Evolutionary conservation across 139 green algal genomes (phyloP).

Genomic region (Spirogloea muscicola): DNA sequence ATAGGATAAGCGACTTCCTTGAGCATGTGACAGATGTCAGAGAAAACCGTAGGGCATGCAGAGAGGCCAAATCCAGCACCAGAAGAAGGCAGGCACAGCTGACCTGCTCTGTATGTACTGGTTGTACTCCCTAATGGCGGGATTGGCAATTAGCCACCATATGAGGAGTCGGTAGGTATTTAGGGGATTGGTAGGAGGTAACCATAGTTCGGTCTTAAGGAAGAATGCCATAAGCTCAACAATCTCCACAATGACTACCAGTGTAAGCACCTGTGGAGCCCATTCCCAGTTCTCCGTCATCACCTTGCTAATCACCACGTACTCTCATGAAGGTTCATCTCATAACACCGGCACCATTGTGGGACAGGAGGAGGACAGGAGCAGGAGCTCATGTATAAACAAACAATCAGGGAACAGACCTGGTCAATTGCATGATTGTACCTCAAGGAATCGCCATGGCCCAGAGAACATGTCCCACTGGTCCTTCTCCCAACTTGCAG

Average conservation of each 20-base stretch:
- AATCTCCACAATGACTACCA: constrained; percentile 52
- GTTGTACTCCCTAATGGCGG: constrained; percentile 74
- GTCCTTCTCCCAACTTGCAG: constrained; percentile 66
- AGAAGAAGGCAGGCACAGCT: neutral
- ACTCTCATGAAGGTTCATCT: too few species aligned
- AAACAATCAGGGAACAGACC: too few species aligned
- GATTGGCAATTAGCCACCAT: constrained; percentile 59
- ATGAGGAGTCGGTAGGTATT: constrained; percentile 72
- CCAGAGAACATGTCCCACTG: constrained; percentile 41
- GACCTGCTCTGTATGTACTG: constrained; percentile 68
- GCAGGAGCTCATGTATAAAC: too few species aligned
- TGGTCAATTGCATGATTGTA: too few species aligned
- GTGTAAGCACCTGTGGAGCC: constrained; percentile 42
- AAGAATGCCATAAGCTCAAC: constrained; percentile 91
- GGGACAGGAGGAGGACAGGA: too few species aligned
- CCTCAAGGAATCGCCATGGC: constrained; percentile 60
- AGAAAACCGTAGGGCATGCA: too few species aligned
- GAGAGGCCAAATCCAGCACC: too few species aligned
- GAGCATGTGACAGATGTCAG: too few species aligned
- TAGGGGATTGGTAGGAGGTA: constrained; percentile 72
- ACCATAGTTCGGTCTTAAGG: constrained; percentile 86
- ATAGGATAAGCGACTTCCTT: too few species aligned
- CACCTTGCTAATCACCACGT: too few species aligned
- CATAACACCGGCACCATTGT: too few species aligned
- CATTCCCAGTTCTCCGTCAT: too few species aligned